A percentile compares a stretch with the other conserved stretches of the same genome.
These are phyloP conservation scores for Batkoa obscura DNA, from an alignment of 371 early-diverging fungal species.

Conservation along the genomic window DNA sequence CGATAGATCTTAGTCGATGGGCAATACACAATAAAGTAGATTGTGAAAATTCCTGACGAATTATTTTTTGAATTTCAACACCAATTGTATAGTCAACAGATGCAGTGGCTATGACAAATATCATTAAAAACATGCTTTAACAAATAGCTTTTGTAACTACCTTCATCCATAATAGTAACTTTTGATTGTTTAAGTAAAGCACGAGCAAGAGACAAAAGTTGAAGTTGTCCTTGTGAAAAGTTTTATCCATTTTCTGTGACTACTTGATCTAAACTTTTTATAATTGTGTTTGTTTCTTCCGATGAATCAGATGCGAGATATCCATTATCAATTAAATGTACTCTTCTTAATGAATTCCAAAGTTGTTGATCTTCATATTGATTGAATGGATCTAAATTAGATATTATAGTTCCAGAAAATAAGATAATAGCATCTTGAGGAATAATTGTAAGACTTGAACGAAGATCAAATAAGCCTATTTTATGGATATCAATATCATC, in stretches of 20 bases:
- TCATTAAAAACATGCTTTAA: too few species aligned
- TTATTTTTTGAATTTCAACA: constrained; percentile 38
- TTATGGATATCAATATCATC: constrained; percentile 39
- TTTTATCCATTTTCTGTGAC: constrained; percentile 47
- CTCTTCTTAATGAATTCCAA: constrained; percentile 40
- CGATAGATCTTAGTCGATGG: constrained; percentile 55
- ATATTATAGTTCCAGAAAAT: constrained; percentile 40
- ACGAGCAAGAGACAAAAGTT: constrained; percentile 59
- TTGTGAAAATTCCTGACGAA: constrained; percentile 33
- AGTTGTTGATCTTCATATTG: constrained; percentile 34
- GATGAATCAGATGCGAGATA: too few species aligned
- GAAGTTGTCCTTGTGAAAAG: constrained; percentile 62
- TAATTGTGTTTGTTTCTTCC: constrained; percentile 8
- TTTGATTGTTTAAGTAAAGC: constrained; percentile 41
- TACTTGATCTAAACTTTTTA: constrained; percentile 21
- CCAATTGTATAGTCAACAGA: constrained; percentile 47
- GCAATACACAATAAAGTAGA: constrained; percentile 43
- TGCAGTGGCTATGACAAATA: too few species aligned
- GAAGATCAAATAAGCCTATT: constrained; percentile 37
- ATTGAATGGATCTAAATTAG: constrained; percentile 43
- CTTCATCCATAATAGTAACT: constrained; percentile 43
- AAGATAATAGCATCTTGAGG: constrained; percentile 55
- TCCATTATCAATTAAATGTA: constrained; percentile 20
- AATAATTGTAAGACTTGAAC: constrained; percentile 41
- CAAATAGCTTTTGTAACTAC: too few species aligned